Base-by-base conservation (phyloP, 257 asterid species). In the Ajuga chamaepitys region DNA sequence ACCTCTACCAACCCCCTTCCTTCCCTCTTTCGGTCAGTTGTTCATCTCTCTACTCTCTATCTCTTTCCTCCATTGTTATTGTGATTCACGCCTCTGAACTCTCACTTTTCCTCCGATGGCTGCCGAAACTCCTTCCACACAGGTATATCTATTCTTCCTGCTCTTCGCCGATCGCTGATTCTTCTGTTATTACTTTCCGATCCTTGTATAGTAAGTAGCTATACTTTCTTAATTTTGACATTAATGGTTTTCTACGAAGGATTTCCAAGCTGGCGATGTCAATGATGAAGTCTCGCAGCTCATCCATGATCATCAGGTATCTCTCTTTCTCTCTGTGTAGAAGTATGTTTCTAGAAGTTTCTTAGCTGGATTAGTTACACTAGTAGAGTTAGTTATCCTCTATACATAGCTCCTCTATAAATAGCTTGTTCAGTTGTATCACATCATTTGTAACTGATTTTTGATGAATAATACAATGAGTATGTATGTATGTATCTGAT, bases 221-320 rank as follows among this genome's bases (percentile, higher is more conserved):
- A n/a, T n/a, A 18, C 2, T 1, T 6, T 7, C 11, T 7, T 16
- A 17, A 1, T 5, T 4, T 44, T 44, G 56, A 25, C 51, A 59
- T 62, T 4, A 45, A 7, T 45, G 24, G 30, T 48, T 58, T 30
- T 38, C 7, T 25, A 2, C 9, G 14, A 50, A 54, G 75, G 34
- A 26, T 21, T 21, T 6, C 18, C 52, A 57, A 4, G 38, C 58
- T 45, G 62, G 66, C 52, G 72, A 67, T 58, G 82, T 38, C 32
- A 47, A 64, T 58, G 67, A 45, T 13, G 82, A 71, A 64, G 65
- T 60, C 28, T 86, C 81, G 62, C 79, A 71, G 65, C 81, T 80
- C 74, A 78, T 86, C 68, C 84, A 81, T 64, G 80, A 83, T 72
- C 96, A 88, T 79, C 93, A 88, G 91, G 96, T 88, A 34, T 10